Percentiles rank a stretch among this genome's conserved stretches.
Evolutionary conservation across 140 eudicot genomes (phyloP).

Genomic region (Cichorium intybus): DNA sequence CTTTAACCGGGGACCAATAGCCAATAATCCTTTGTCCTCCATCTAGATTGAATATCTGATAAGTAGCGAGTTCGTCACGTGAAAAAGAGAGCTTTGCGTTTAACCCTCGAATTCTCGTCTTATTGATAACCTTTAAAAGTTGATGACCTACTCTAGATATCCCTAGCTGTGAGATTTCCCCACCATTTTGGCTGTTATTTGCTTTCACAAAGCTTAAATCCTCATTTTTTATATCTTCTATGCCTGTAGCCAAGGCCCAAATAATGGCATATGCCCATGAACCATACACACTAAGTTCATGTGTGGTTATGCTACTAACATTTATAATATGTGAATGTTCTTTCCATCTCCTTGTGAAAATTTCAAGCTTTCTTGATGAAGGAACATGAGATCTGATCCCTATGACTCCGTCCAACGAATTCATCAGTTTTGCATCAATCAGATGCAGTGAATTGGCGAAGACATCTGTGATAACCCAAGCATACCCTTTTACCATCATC

Average conservation of each 20-base stretch:
- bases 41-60: slow-evolving; percentile 33
- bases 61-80: slow-evolving; percentile 5
- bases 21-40: slow-evolving; percentile 40
- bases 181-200: background rate
- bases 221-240: slow-evolving; percentile 13
- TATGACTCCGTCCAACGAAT: slow-evolving; percentile 34
- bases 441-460: slow-evolving; percentile 7
- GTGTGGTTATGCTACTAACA: background rate
- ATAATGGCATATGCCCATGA: slow-evolving; percentile 42
- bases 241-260: slow-evolving; percentile 37
- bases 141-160: slow-evolving; percentile 25
- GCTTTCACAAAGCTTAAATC: slow-evolving; percentile 35
- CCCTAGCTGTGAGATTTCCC: slow-evolving; percentile 6
- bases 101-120: slow-evolving; percentile 24
- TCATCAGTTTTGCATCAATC: slow-evolving; percentile 4
- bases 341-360: slow-evolving; percentile 24
- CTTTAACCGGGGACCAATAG: slow-evolving; percentile 26
- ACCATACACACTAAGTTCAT: slow-evolving; percentile 19
- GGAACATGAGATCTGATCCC: slow-evolving; percentile 34
- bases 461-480: slow-evolving; percentile 37
- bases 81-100: slow-evolving; percentile 25
- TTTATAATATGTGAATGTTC: background rate
- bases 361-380: slow-evolving; percentile 13
- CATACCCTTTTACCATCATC: slow-evolving; percentile 35
- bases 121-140: slow-evolving; percentile 20